Evolutionary conservation across 1,284 basidiomycete genomes (phyloP).

Genomic region (Phaffia rhodozyma): DNA sequence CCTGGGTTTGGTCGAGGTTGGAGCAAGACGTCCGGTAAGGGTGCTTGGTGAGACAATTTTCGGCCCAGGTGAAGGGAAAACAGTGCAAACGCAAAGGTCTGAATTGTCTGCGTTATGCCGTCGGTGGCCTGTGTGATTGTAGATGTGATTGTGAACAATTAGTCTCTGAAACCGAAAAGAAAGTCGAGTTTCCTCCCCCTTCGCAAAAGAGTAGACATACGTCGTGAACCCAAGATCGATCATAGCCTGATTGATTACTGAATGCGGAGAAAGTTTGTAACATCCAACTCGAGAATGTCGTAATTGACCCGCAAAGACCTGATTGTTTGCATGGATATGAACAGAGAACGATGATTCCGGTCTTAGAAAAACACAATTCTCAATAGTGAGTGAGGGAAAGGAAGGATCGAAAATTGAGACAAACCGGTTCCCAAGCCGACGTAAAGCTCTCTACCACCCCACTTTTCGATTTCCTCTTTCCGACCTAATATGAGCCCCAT

Average conservation of each 20-base stretch:
- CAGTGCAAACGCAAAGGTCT: slow-evolving; percentile 62
- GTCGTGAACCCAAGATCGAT: slow-evolving; percentile 59
- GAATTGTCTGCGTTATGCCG: slow-evolving; percentile 65
- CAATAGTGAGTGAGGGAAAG: not conserved
- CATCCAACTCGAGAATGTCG: slow-evolving; percentile 95
- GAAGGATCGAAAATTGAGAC: slow-evolving; percentile 16
- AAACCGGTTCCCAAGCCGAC: slow-evolving; percentile 75
- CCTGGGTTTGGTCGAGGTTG: slow-evolving; percentile 24
- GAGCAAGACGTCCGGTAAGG: not conserved
- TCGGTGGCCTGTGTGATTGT: slow-evolving; percentile 55
- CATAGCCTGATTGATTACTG: slow-evolving; percentile 51
- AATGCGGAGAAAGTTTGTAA: slow-evolving; percentile 76
- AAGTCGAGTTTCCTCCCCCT: too few species aligned
- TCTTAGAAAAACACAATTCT: not conserved
- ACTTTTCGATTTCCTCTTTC: slow-evolving; percentile 56
- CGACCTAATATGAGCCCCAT: slow-evolving; percentile 69
- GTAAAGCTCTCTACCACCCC: slow-evolving; percentile 75
- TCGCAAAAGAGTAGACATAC: slow-evolving; percentile 46
- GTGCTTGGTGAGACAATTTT: slow-evolving; percentile 41
- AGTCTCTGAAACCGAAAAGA: not conserved
- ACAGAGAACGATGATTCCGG: not conserved
- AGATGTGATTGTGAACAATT: not conserved
- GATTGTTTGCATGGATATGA: not conserved
- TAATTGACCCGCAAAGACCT: slow-evolving; percentile 93
- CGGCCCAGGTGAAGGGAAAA: slow-evolving; percentile 51